A percentile compares a stretch with the other conserved stretches of the same genome.
These are phyloP conservation scores for Aegilops umbellulata DNA, from an alignment of 176 grass and related monocot genomes.

Conservation along the genomic window DNA sequence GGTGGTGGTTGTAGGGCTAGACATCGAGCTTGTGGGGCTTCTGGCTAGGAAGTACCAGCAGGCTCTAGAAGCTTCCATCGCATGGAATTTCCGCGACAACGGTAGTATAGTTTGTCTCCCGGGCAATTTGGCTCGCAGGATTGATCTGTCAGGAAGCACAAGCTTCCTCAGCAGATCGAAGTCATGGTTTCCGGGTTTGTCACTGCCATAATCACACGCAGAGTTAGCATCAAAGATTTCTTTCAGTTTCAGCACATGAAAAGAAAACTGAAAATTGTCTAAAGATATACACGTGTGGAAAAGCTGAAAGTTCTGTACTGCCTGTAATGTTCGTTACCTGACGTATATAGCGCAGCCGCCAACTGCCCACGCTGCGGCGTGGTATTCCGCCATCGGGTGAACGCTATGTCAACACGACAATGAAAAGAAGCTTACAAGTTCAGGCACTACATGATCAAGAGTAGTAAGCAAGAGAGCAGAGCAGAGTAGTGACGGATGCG, in stretches of 20 bases:
- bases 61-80: too few relatives aligned
- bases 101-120: too few relatives aligned
- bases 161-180: slow-evolving; percentile 79
- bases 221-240: neutral
- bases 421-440: neutral
- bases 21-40: too few relatives aligned
- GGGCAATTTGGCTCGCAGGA: slow-evolving; percentile 65
- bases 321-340: slow-evolving; percentile 34
- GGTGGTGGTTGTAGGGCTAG: too few relatives aligned
- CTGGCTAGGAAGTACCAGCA: too few relatives aligned
- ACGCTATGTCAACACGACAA: slow-evolving; percentile 35
- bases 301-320: neutral
- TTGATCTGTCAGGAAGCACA: slow-evolving; percentile 76
- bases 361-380: slow-evolving; percentile 64
- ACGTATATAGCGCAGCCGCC: slow-evolving; percentile 85
- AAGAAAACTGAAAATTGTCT: neutral
- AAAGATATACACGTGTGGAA: too few relatives aligned
- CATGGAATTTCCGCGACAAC: too few relatives aligned
- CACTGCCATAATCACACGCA: slow-evolving; percentile 35
- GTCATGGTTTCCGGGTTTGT: slow-evolving; percentile 80
- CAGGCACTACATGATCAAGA: neutral
- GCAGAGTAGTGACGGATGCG: slow-evolving; percentile 43
- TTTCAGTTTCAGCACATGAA: neutral
- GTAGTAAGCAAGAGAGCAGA: neutral
- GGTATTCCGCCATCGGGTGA: slow-evolving; percentile 72